These are phyloP conservation scores for Hyphopichia khmerensis DNA, from an alignment of 1,139 yeast genomes.

Conservation along the genomic window DNA sequence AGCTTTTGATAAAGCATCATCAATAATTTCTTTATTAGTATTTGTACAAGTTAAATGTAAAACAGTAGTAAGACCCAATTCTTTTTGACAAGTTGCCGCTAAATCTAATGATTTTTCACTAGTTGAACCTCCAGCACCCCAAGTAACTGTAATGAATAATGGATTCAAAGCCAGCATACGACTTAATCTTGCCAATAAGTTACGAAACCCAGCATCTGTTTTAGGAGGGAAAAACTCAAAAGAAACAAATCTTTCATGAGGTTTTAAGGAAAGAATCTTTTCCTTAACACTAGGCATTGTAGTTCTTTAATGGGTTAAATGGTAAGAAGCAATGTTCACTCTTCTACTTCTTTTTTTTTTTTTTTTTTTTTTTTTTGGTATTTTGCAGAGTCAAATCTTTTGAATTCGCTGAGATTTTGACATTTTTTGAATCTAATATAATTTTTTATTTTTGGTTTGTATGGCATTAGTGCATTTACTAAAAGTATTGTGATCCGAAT, in stretches of 20 bases:
- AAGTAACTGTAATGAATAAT: conserved; percentile 85
- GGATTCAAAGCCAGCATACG: conserved; percentile 91
- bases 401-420: no score
- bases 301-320: no score
- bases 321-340: no score
- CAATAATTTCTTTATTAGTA: conserved; percentile 74
- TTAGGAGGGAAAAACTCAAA: conserved; percentile 97
- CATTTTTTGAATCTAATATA: no score
- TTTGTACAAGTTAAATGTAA: conserved; percentile 96
- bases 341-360: no score
- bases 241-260: conserved; percentile 68
- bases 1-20: conserved; percentile 74
- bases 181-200: conserved; percentile 78
- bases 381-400: no score
- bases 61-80: conserved; percentile 80
- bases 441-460: no score
- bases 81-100: conserved; percentile 74
- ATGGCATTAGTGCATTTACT: no score
- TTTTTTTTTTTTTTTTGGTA: no score
- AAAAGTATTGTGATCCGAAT: no score
- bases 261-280: conserved; percentile 47
- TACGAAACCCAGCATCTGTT: conserved; percentile 82
- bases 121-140: conserved; percentile 99
- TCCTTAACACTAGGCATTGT: conserved; percentile 44
- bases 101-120: conserved; percentile 81